A percentile compares a stretch with the other conserved stretches of the same genome.
phyloP scores from a whole-genome alignment of 441 rosid species.

The Erodium trifolium region DNA sequence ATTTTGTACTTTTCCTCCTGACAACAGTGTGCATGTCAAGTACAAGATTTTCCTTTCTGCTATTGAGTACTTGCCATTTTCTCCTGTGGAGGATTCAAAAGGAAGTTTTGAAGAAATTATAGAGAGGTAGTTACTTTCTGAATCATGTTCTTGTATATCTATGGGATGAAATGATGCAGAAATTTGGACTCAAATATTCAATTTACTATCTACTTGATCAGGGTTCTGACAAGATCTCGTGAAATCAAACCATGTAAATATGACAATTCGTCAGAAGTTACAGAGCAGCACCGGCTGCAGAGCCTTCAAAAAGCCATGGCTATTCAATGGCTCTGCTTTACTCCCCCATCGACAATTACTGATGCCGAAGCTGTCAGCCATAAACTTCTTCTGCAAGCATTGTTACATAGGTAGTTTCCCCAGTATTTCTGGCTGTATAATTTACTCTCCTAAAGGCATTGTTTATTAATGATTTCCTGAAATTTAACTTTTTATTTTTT shows the following conservation, averaged over 20 bases:
- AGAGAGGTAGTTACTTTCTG: slow-evolving; percentile 54
- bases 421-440: not conserved
- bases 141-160: slow-evolving; percentile 15
- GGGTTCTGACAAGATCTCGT: slow-evolving; percentile 88
- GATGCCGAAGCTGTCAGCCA: slow-evolving; percentile 56
- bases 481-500: slow-evolving; percentile 17
- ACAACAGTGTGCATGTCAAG: slow-evolving; percentile 66
- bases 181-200: slow-evolving; percentile 8
- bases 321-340: slow-evolving; percentile 97
- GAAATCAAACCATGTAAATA: slow-evolving; percentile 70
- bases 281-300: slow-evolving; percentile 88
- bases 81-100: slow-evolving; percentile 58
- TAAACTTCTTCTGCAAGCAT: slow-evolving; percentile 71
- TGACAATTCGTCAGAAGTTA: slow-evolving; percentile 71
- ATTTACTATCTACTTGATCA: slow-evolving; percentile 28
- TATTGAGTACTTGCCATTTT: slow-evolving; percentile 81
- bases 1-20: slow-evolving; percentile 17
- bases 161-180: slow-evolving; percentile 4
- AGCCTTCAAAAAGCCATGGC: slow-evolving; percentile 93
- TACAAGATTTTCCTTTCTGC: slow-evolving; percentile 90
- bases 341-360: slow-evolving; percentile 81
- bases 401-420: slow-evolving; percentile 67
- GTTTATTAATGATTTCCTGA: slow-evolving; percentile 6
- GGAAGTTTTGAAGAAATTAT: slow-evolving; percentile 96
- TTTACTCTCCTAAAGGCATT: not conserved